Percentiles rank a stretch among this genome's conserved stretches.
Conservation (phyloP, 1,139 yeast species). For the Sugiyamaella japonica region DNA sequence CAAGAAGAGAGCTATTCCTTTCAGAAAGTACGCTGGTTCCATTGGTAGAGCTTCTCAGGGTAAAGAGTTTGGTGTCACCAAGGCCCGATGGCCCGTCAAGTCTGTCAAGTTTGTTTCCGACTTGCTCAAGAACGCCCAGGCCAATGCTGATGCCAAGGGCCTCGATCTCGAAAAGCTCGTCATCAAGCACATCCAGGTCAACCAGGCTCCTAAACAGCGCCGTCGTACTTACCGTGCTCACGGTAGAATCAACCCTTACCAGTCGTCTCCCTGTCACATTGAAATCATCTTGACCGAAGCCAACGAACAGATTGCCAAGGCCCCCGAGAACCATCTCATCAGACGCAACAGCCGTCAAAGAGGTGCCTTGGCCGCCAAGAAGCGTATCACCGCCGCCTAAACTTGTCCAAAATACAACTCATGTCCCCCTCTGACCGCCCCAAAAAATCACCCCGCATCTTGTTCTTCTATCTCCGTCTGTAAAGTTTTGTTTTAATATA, state of each 20-base stretch:
- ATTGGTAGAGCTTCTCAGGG: slow-evolving; percentile 99
- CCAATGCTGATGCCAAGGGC: slow-evolving; percentile 99
- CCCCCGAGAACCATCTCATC: slow-evolving; percentile 74
- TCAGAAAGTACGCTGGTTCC: slow-evolving; percentile 96
- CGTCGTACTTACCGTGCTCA: slow-evolving; percentile 99
- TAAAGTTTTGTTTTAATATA: slow-evolving; percentile 3
- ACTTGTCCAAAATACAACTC: not conserved
- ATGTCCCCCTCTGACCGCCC: slow-evolving; percentile 1
- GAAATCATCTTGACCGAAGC: slow-evolving; percentile 96
- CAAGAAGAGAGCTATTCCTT: slow-evolving; percentile 99
- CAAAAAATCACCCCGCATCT: slow-evolving; percentile 11
- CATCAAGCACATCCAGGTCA: slow-evolving; percentile 98
- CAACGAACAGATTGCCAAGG: slow-evolving; percentile 92
- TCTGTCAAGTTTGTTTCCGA: slow-evolving; percentile 94
- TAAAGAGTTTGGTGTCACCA: slow-evolving; percentile 99
- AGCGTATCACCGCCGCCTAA: slow-evolving; percentile 46
- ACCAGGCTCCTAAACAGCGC: slow-evolving; percentile 99
- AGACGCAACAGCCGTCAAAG: slow-evolving; percentile 88
- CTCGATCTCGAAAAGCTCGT: slow-evolving; percentile 92
- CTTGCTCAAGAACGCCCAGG: slow-evolving; percentile 94
- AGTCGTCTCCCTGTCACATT: slow-evolving; percentile 98
- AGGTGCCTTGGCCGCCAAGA: slow-evolving; percentile 88
- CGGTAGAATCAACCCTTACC: slow-evolving; percentile 99
- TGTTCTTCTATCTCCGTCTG: slow-evolving; percentile 15
- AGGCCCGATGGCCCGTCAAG: slow-evolving; percentile 99